Evolutionary conservation across 441 rosid genomes (phyloP).

Genomic region (Mallotus japonicus): DNA sequence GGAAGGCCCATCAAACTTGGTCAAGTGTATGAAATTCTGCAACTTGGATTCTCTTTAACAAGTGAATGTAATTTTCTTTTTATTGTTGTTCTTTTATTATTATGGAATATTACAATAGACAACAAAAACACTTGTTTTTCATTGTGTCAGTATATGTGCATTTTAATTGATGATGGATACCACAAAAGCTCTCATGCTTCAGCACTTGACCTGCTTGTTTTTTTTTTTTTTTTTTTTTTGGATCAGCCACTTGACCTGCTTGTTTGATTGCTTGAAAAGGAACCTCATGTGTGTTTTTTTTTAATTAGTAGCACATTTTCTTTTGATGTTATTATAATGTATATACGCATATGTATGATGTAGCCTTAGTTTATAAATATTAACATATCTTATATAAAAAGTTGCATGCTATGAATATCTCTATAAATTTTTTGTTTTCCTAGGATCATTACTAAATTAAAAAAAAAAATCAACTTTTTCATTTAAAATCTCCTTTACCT

Average conservation of each 20-base stretch:
- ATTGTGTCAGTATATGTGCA: neutral
- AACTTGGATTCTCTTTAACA: conserved; percentile 12
- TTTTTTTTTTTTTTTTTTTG: no score
- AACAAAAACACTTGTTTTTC: neutral
- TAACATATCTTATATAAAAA: no score
- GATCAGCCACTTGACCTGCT: neutral
- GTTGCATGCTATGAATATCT: no score
- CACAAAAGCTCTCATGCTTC: neutral
- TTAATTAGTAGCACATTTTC: neutral
- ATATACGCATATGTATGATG: no score
- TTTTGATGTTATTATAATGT: neutral
- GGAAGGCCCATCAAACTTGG: conserved; percentile 84
- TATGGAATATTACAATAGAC: neutral
- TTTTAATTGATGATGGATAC: neutral
- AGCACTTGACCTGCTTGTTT: no score
- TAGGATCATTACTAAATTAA: no score
- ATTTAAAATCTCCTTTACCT: no score
- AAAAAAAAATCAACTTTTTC: no score
- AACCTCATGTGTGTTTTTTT: neutral
- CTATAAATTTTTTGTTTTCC: no score
- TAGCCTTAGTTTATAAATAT: neutral
- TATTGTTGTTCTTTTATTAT: neutral
- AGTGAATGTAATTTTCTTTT: neutral
- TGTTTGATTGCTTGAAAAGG: neutral
- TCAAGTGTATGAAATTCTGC: conserved; percentile 63